Evolutionary conservation across 164 flowering plant species (phyloP).

Genomic region (Umbellularia californica): DNA sequence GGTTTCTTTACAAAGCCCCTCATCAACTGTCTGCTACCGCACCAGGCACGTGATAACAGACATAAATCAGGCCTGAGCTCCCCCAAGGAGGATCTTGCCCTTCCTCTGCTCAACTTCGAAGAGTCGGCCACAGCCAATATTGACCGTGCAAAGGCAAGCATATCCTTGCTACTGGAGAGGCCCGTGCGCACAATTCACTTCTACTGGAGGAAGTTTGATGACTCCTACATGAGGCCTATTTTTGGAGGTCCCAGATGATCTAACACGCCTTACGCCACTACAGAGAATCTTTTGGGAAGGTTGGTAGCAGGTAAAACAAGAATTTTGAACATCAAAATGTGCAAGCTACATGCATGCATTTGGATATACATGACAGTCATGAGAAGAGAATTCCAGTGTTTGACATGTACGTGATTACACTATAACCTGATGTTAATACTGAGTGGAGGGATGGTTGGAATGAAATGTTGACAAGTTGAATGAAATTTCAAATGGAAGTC

Average conservation of each 20-base stretch:
- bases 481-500: too few species aligned
- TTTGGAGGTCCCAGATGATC: conserved; percentile 59
- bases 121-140: conserved; percentile 57
- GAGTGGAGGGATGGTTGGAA: too few species aligned
- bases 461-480: too few species aligned
- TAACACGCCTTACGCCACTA: too few species aligned
- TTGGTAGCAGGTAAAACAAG: too few species aligned
- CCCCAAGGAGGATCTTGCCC: conserved; percentile 39
- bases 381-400: too few species aligned
- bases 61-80: conserved; percentile 22
- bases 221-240: conserved; percentile 80
- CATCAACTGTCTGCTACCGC: conserved; percentile 45
- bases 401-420: too few species aligned
- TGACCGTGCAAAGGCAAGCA: conserved; percentile 56
- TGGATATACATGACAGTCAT: too few species aligned
- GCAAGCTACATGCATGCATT: too few species aligned
- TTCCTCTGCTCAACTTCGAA: conserved; percentile 60
- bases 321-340: too few species aligned
- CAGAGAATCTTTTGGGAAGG: too few species aligned
- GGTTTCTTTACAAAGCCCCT: conserved; percentile 81
- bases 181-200: conserved; percentile 73
- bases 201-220: conserved; percentile 87
- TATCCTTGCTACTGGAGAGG: conserved; percentile 67
- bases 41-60: conserved; percentile 7
- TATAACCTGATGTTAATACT: too few species aligned